phyloP scores from a whole-genome alignment of 352 stramenopile genomes.

The Phytopythium ostracodes region DNA sequence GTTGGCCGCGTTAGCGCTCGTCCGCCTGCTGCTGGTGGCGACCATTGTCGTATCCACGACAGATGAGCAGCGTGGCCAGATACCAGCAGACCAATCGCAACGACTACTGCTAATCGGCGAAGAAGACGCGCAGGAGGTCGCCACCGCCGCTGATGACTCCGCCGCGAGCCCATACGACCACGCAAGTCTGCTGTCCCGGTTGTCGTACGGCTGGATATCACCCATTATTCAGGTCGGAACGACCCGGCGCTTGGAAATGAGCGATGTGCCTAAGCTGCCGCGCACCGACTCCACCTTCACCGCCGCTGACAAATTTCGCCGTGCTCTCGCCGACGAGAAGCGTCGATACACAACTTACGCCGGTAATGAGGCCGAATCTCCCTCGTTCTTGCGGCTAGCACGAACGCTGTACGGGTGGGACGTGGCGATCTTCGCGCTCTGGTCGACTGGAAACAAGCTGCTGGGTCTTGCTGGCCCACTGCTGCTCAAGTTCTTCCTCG shows the following conservation, averaged over 20 bases:
- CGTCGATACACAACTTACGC: not conserved
- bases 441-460: constrained; percentile 71
- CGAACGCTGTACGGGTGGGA: constrained; percentile 55
- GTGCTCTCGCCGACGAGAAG: constrained; percentile 35
- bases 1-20: not conserved
- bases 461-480: constrained; percentile 63
- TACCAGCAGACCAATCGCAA: not conserved
- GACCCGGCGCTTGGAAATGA: constrained; percentile 48
- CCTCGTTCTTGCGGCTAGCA: constrained; percentile 55
- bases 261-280: constrained; percentile 56
- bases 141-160: not conserved
- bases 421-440: constrained; percentile 50
- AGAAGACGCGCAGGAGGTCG: not conserved
- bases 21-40: not conserved
- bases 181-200: constrained; percentile 44
- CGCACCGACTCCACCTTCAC: constrained; percentile 37
- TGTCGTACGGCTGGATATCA: constrained; percentile 70
- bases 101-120: constrained; percentile 4
- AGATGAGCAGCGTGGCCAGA: not conserved
- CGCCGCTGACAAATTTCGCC: constrained; percentile 40
- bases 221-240: constrained; percentile 54
- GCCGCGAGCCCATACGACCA: constrained; percentile 41
- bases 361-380: not conserved
- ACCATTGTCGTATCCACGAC: not conserved
- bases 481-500: constrained; percentile 78